Conservation (phyloP, 2,329 filamentous ascomycete genomes). For the Colletotrichum sp. region DNA sequence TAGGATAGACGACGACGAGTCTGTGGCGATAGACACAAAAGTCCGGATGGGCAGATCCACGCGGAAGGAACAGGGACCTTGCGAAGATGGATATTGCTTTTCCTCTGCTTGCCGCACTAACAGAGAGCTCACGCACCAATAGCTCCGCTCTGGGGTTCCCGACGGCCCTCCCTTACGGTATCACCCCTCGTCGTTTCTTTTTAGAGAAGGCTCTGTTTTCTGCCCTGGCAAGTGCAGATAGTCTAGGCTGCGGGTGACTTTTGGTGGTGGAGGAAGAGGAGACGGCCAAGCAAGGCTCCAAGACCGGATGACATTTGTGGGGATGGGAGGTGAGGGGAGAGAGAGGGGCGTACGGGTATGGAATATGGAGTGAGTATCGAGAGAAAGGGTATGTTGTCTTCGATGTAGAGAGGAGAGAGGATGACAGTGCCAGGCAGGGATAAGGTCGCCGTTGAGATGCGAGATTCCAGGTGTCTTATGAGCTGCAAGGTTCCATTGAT, state of each 20-base stretch:
- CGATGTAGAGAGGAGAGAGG: neutral
- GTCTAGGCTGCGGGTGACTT: slow-evolving; percentile 15
- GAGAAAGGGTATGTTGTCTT: neutral
- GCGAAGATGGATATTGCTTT: slow-evolving; percentile 21
- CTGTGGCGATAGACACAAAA: slow-evolving; percentile 15
- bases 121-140: slow-evolving; percentile 23
- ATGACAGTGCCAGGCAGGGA: slow-evolving; percentile 12
- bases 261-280: slow-evolving; percentile 6
- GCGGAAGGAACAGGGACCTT: slow-evolving; percentile 18
- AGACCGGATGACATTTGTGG: slow-evolving; percentile 22
- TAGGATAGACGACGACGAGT: slow-evolving; percentile 6
- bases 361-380: neutral
- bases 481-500: slow-evolving; percentile 22
- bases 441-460: slow-evolving; percentile 21
- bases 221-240: slow-evolving; percentile 11
- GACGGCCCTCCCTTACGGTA: slow-evolving; percentile 24
- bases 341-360: neutral
- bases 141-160: slow-evolving; percentile 15
- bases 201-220: slow-evolving; percentile 11
- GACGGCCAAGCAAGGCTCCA: slow-evolving; percentile 1
- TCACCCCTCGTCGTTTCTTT: slow-evolving; percentile 23
- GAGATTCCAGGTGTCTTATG: slow-evolving; percentile 23
- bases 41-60: slow-evolving; percentile 13
- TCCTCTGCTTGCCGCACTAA: slow-evolving; percentile 23
- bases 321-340: slow-evolving; percentile 1